Evolutionary conservation across 208 protist genomes (phyloP), one percentile per base, ranked within the genome.

Genomic region (Crithidia bombi): DNA sequence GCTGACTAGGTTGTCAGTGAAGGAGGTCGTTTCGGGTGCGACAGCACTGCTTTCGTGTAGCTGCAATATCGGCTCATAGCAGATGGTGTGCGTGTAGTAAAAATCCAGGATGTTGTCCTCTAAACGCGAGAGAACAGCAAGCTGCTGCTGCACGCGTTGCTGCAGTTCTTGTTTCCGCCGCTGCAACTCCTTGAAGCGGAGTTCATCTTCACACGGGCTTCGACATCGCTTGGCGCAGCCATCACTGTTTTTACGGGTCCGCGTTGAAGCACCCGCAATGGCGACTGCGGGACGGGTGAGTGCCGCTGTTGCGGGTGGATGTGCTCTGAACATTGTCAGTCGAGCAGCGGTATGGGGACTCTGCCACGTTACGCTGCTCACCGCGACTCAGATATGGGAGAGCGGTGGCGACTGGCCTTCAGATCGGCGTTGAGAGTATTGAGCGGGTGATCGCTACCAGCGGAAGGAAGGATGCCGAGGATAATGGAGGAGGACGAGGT

Each of bases 41-140:
- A 1, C 36, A 19, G 57, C 35, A 9, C 14, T 38, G 21, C 14
- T 43, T 4, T 47, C 25, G 58, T 15, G 19, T 1, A 7, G 47
- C 3, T 21, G 57, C 36, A 75, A 28, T 6, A 67, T 52, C 35
- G 41, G 69, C 36, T 89, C 79, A 63, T 79, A 79, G 44, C 65
- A 65, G 21, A 89, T 74, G 43, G 36, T 57, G 54, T 89, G 68
- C 5, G 75, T 64, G 73, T 87, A 89, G 70, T 92, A 92, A 54
- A 86, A 89, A 10, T 84, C 77, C 19, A 92, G 43, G 7, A 82
- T 77, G 32, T 69, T 78, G 3, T 64, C 68, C 51, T 93, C 88
- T 15, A 93, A 51, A 0, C 41, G 23, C n/a, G 32, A 38, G 2
- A 73, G 30, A 5, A 38, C 43, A 2, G 57, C 36, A 0, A 55